Conservation (phyloP, 192 early-diverging fungal species). For the Podila epigama region DNA sequence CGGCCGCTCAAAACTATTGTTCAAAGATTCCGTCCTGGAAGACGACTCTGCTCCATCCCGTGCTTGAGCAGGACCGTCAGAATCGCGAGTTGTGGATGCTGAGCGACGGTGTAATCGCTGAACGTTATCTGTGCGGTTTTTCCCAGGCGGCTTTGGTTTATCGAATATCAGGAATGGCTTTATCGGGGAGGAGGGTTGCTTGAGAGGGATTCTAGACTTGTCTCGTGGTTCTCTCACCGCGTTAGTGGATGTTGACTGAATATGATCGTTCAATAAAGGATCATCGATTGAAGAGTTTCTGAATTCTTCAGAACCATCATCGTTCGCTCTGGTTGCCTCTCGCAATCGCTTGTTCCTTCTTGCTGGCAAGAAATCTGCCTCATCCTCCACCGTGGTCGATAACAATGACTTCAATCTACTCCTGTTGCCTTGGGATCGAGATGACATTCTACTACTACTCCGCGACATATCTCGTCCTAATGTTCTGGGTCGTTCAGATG, state of each 20-base stretch:
- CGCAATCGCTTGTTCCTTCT: conserved; percentile 7
- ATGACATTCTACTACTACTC: not conserved
- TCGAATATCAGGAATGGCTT: not conserved
- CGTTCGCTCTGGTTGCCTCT: not conserved
- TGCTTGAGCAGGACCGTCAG: not conserved
- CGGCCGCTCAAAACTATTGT: conserved; percentile 16
- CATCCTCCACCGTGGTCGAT: not conserved
- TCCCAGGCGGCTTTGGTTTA: conserved; percentile 28
- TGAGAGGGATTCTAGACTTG: not conserved
- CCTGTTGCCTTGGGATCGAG: not conserved
- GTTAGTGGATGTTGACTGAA: too few relatives aligned
- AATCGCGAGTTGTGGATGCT: not conserved
- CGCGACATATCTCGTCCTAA: not conserved
- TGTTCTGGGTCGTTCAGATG: not conserved
- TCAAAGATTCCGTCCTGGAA: not conserved
- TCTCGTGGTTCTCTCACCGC: not conserved
- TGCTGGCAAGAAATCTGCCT: not conserved
- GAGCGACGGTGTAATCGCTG: not conserved
- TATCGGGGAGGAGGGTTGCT: not conserved
- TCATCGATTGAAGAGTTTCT: too few relatives aligned
- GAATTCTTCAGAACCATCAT: not conserved
- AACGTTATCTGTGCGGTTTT: not conserved
- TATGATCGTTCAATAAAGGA: not conserved
- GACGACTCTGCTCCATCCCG: not conserved
- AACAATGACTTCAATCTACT: too few relatives aligned